Conservation (phyloP, 352 stramenopile species). For the Globisporangium polare region DNA sequence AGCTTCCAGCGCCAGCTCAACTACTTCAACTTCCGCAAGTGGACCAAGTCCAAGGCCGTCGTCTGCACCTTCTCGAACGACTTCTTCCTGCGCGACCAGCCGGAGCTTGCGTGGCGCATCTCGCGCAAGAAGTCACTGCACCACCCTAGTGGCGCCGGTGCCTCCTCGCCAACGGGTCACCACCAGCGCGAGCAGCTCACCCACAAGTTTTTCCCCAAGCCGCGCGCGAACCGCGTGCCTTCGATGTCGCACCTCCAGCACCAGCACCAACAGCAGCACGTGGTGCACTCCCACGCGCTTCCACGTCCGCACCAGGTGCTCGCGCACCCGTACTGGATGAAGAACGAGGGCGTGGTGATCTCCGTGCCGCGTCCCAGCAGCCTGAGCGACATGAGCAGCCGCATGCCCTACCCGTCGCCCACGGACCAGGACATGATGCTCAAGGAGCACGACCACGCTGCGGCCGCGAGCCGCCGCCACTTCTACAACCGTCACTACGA, state of each 20-base stretch:
- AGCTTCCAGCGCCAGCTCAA: constrained; percentile 93
- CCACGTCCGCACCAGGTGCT: constrained; percentile 2
- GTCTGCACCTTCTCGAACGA: constrained; percentile 80
- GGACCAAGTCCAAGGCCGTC: constrained; percentile 77
- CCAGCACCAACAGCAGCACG: constrained; percentile 1
- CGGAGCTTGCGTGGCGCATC: constrained; percentile 59
- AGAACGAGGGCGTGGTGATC: constrained; percentile 20
- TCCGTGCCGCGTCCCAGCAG: constrained; percentile 24
- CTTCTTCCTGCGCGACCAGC: constrained; percentile 64
- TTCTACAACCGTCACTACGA: constrained; percentile 9
- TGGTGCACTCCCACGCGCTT: background rate
- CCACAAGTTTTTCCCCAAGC: constrained; percentile 5
- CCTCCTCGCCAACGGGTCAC: background rate
- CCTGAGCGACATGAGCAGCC: constrained; percentile 6
- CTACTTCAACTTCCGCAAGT: constrained; percentile 93
- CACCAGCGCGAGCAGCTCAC: background rate
- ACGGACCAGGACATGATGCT: constrained; percentile 26
- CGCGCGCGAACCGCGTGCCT: constrained; percentile 2
- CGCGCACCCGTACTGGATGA: constrained; percentile 13
- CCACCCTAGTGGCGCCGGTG: constrained; percentile 11
- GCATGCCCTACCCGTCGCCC: constrained; percentile 18
- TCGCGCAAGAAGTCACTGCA: constrained; percentile 61
- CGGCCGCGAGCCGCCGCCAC: constrained; percentile 16
- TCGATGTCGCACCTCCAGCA: constrained; percentile 1
- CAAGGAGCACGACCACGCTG: constrained; percentile 30